phyloP scores from a whole-genome alignment of 106 monocot genomes.

The Dioscorea alata region DNA sequence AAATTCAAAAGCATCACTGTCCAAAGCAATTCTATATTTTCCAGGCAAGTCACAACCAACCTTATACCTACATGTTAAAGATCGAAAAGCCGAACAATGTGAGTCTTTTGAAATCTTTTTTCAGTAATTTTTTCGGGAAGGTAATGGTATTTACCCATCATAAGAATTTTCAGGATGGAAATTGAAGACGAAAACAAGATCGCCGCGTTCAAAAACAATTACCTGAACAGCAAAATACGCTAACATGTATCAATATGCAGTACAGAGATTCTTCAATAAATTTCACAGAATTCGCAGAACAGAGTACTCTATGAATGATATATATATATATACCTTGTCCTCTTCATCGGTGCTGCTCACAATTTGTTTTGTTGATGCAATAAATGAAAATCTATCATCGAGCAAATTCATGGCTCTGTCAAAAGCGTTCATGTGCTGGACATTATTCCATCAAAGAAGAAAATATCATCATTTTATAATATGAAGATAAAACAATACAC shows the following conservation, averaged over 20 bases:
- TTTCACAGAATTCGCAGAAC: no score
- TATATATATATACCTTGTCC: conserved; percentile 56
- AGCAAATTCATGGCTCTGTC: conserved; percentile 85
- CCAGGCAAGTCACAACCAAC: conserved; percentile 88
- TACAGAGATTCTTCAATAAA: no score
- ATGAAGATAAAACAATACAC: no score
- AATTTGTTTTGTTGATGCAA: conserved; percentile 71
- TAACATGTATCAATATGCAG: no score
- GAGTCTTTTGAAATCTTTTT: no score
- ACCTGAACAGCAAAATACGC: conserved; percentile 33
- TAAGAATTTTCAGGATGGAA: conserved; percentile 90
- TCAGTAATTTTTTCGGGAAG: no score
- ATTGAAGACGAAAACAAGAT: conserved; percentile 92
- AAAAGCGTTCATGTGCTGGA: conserved; percentile 90
- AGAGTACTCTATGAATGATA: background rate
- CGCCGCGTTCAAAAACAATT: conserved; percentile 92
- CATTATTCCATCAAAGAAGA: conserved; percentile 5
- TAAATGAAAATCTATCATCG: conserved; percentile 72
- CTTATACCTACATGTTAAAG: conserved; percentile 60
- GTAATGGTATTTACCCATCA: conserved; percentile 44
- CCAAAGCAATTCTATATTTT: conserved; percentile 77
- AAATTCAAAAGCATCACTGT: conserved; percentile 84
- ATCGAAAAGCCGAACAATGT: background rate
- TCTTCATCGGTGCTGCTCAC: conserved; percentile 73
- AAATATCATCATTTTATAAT: no score